These are phyloP conservation scores for Capsella bursapastoris DNA, from an alignment of 345 rosid species.

Conservation along the genomic window DNA sequence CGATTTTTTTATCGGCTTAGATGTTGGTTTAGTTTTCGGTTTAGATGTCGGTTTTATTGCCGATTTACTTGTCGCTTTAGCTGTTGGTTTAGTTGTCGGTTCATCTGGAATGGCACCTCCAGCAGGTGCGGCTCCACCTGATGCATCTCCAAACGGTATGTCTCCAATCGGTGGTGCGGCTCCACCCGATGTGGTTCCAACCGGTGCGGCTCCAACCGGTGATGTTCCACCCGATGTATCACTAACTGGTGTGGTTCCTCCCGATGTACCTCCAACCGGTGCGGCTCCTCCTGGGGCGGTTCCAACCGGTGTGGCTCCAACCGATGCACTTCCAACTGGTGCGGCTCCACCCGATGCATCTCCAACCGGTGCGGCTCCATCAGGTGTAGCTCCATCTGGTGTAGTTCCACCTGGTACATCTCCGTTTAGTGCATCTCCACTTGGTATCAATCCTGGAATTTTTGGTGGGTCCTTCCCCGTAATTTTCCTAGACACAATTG, in stretches of 20 bases:
- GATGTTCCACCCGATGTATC: neutral
- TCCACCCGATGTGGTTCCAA: neutral
- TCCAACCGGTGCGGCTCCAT: neutral
- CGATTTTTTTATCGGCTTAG: neutral
- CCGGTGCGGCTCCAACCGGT: neutral
- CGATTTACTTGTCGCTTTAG: neutral
- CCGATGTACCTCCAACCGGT: neutral
- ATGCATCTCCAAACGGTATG: neutral
- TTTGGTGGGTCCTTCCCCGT: slow-evolving; percentile 23
- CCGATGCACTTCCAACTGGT: neutral
- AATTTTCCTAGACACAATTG: neutral
- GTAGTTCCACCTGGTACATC: neutral
- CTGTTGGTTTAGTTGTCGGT: neutral
- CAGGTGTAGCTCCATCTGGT: neutral
- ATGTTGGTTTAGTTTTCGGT: neutral
- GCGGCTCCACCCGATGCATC: neutral
- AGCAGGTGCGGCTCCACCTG: neutral
- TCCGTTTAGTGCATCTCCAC: neutral
- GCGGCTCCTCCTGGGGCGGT: neutral
- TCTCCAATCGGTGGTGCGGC: neutral
- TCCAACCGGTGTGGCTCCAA: neutral
- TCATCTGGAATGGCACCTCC: neutral
- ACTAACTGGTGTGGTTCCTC: neutral
- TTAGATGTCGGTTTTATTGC: neutral
- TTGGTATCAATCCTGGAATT: neutral